Base-by-base conservation (phyloP, 305 asterid species). In the Euphrasia arctica region DNA sequence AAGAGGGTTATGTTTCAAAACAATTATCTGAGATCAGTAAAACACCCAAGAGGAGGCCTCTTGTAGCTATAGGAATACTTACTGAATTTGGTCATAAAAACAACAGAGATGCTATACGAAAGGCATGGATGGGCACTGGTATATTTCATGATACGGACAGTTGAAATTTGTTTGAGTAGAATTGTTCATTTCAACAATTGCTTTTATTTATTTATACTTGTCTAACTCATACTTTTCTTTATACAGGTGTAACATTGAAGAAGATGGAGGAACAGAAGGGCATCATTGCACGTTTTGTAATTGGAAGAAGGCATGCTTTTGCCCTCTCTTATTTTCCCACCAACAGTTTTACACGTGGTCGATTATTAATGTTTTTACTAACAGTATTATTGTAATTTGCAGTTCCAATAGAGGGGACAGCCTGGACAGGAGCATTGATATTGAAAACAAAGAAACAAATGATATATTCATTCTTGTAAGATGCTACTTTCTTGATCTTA, bases 51-150 rank as follows among this genome's bases (percentile, higher is more conserved):
- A 82, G 54, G 73, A 79, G 75, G 75, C 94, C 95, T 9, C 77
- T 74, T 1, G 80, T 83, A 42, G 94, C 86, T 66, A 82, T 91
- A 56, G 98, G 98, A 72, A 78, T 88, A 64, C 83, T 88, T 62
- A 82, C 98, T 10, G 82, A 83, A 55, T 91, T 91, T 75, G 93
- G 80, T 48, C 90, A 78, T 74, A 86, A 78, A 80, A 77, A 72
- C 73, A 77, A 80, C 54, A 83, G 98, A 79, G 96, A 91, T 77
- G 88, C 95, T 55, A 79, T 82, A 76, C 85, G 98, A 66, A 89
- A 85, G 83, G 86, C 96, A 70, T 91, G 98, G 98, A 88, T 91
- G 96, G 77, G 82, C 70, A 75, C 80, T 60, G 98, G 98, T 91
- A 82, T 36, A 28, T 47, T 55, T 45, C 58, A 58, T 45, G 39